These are phyloP conservation scores for Aspergillus ochraceus DNA, from an alignment of 2,329 filamentous ascomycete genomes.

Conservation along the genomic window DNA sequence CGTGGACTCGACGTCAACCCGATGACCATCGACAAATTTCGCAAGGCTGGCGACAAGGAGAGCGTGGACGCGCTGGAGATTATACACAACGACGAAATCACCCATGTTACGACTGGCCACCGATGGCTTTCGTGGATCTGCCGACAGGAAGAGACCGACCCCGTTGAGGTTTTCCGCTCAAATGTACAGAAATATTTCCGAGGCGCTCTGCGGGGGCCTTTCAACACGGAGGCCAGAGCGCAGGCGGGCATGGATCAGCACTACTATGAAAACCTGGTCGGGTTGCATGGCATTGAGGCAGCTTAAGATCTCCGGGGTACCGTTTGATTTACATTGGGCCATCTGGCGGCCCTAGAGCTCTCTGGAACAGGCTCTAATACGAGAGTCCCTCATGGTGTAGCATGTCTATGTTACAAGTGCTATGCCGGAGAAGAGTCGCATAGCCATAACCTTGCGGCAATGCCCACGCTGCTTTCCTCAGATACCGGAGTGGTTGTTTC, in stretches of 20 bases:
- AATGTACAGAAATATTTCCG: conserved; percentile 47
- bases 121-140: conserved; percentile 52
- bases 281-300: background rate
- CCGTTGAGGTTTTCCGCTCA: conserved; percentile 46
- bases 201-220: conserved; percentile 46
- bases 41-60: conserved; percentile 40
- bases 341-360: background rate
- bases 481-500: too few species aligned
- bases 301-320: background rate
- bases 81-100: conserved; percentile 52
- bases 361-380: background rate
- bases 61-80: conserved; percentile 45
- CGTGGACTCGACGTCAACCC: conserved; percentile 50
- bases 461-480: background rate
- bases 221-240: conserved; percentile 46
- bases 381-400: background rate
- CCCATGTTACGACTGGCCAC: conserved; percentile 51
- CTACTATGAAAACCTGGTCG: conserved; percentile 40
- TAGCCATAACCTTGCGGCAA: background rate
- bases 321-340: background rate
- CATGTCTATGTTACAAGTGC: background rate
- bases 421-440: background rate
- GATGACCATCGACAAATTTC: conserved; percentile 51
- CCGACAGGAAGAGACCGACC: conserved; percentile 45
- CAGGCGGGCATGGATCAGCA: conserved; percentile 47